Conservation (phyloP, 2,329 filamentous ascomycete genomes). For the Monosporascus sp. region DNA sequence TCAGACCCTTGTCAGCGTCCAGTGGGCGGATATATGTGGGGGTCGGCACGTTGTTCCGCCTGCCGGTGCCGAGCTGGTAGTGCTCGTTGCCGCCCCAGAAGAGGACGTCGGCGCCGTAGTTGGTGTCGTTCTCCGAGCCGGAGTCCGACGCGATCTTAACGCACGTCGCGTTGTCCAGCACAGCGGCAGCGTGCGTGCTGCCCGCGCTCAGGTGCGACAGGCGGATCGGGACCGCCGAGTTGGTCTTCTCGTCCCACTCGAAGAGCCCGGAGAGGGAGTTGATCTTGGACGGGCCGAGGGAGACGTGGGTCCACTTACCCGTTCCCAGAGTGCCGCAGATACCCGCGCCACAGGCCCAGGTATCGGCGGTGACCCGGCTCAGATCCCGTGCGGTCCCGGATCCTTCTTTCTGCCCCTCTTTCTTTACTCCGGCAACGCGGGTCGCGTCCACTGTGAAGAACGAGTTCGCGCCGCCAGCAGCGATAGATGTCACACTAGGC, state of each 20-base stretch:
- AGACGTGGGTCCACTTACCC: conserved; percentile 84
- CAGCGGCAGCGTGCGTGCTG: conserved; percentile 71
- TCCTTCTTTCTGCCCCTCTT: conserved; percentile 27
- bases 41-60: conserved; percentile 69
- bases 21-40: conserved; percentile 76
- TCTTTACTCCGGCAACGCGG: conserved; percentile 36
- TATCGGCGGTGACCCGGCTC: conserved; percentile 62
- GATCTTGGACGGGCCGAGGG: conserved; percentile 70
- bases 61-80: conserved; percentile 89
- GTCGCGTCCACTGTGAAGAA: conserved; percentile 82
- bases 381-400: conserved; percentile 34
- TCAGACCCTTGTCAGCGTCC: conserved; percentile 50
- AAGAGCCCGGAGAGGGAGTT: conserved; percentile 76
- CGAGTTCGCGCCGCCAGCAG: conserved; percentile 79
- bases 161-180: conserved; percentile 75
- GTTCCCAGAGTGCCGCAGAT: conserved; percentile 80
- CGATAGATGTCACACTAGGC: conserved; percentile 68
- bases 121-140: conserved; percentile 62
- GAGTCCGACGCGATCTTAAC: conserved; percentile 45
- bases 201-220: conserved; percentile 70
- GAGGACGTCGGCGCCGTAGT: conserved; percentile 83
- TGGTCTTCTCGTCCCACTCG: conserved; percentile 75
- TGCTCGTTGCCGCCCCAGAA: conserved; percentile 96
- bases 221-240: conserved; percentile 69
- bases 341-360: conserved; percentile 82